Evolutionary conservation across 2,329 filamentous ascomycete species (phyloP).

Genomic region (Eurotiales sp.): DNA sequence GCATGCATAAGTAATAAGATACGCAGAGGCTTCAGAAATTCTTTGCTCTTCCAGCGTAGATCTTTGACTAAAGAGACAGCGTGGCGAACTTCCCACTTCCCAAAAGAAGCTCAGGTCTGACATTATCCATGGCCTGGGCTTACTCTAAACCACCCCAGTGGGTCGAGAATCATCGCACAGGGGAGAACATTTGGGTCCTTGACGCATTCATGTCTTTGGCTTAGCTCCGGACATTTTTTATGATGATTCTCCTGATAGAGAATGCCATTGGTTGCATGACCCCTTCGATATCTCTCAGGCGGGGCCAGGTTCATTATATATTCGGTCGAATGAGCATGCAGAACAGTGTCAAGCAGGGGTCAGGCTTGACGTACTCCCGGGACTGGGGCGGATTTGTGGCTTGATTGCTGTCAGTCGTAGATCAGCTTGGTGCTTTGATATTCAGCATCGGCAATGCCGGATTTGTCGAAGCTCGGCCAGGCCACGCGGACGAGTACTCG

Average conservation of each 20-base stretch:
- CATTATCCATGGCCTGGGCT: neutral
- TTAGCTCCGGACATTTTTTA: neutral
- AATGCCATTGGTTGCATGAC: slow-evolving; percentile 5
- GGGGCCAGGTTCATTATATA: neutral
- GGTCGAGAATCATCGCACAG: neutral
- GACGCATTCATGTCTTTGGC: neutral
- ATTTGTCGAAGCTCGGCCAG: neutral
- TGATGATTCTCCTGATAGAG: neutral
- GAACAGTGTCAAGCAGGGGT: slow-evolving; percentile 10
- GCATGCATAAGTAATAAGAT: neutral
- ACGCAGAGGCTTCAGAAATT: neutral
- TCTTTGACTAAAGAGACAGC: neutral
- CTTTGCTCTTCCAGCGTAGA: neutral
- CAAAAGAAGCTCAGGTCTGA: neutral
- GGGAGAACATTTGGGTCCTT: neutral
- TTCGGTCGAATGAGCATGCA: slow-evolving; percentile 14
- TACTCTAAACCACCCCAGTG: neutral
- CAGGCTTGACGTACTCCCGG: neutral
- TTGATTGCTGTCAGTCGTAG: neutral
- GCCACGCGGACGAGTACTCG: too few species aligned
- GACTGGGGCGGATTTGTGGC: slow-evolving; percentile 11
- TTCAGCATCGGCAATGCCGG: neutral
- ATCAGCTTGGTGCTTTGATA: neutral
- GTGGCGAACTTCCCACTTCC: too few species aligned
- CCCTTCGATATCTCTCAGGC: slow-evolving; percentile 8